Base-by-base conservation (phyloP, 108 stramenopile genomes). In the Nannochloropsis oceanica region DNA sequence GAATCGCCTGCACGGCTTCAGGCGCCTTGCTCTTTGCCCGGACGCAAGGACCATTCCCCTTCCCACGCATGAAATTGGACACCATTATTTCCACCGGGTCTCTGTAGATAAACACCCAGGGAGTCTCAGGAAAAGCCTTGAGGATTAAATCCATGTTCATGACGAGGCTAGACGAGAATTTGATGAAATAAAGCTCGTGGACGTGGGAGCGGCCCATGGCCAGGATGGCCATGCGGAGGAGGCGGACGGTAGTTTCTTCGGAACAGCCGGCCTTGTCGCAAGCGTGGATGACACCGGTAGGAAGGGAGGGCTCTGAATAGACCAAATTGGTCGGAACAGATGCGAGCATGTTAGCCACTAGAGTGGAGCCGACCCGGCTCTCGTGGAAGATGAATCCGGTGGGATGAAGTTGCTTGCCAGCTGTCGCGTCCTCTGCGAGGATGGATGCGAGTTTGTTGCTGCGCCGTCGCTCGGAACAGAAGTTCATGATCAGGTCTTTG, bases 61-160 rank as follows among this genome's bases (percentile, higher is more conserved):
- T 85, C 26, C 13, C 81, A 13, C 84, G 73, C 87, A 81, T 79
- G 13, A 92, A 79, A 25, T 89, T 87, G 44, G 87, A 88, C 44
- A 90, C 86, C 93, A 98, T 94, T 34, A 95, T 94, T 90, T 97
- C 94, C 9, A 96, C 94, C 13, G 96, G 96, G n/a, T 97, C 94
- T 27, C 98, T 90, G 87, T 95, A 96, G 50, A 98, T 90, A 88
- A 94, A 97, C 26, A 95, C 93, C 96, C 96, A 98, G 0, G 96
- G 96, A 12, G 93, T 93, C 25, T 93, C 84, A 5, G 96, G 98
- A 86, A 97, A 97, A 10, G 96, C 96, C 73, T 89, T 79, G 44
- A 84, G 44, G 82, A 83, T 83, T 59, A 80, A 44, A 13, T 82
- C 27, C 81, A 89, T 88, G 42, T 43, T 7, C 27, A 79, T 11